These are phyloP conservation scores for Aegilops speltoides DNA, from an alignment of 176 grass and related monocot species.

Conservation along the genomic window DNA sequence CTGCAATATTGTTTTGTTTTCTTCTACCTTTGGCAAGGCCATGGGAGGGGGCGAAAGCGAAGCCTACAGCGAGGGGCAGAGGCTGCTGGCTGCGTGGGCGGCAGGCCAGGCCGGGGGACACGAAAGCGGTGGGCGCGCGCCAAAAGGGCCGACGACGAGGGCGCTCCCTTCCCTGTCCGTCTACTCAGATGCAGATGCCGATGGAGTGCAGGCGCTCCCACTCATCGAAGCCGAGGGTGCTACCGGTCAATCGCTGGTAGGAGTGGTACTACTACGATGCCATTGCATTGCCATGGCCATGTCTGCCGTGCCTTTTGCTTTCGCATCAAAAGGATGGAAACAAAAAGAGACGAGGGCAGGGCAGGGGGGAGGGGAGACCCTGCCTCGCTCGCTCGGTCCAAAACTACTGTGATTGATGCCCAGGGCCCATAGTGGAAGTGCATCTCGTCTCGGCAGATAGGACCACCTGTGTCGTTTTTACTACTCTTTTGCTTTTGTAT, in stretches of 20 bases:
- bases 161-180: not conserved
- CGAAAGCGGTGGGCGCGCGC: slow-evolving; percentile 23
- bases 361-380: too few relatives aligned
- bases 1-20: slow-evolving; percentile 6
- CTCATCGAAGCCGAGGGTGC: not conserved
- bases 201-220: not conserved
- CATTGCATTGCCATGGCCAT: not conserved
- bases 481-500: not conserved
- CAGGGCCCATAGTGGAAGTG: too few relatives aligned
- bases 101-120: slow-evolving; percentile 33
- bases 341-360: not conserved
- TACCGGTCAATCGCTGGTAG: not conserved
- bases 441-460: too few relatives aligned
- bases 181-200: slow-evolving; percentile 16
- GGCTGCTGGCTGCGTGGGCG: slow-evolving; percentile 9
- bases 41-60: not conserved
- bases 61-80: not conserved
- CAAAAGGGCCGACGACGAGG: not conserved
- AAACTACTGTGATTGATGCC: too few relatives aligned
- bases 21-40: not conserved
- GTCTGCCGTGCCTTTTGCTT: not conserved
- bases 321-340: slow-evolving; percentile 52
- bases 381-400: too few relatives aligned
- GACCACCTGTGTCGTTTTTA: too few relatives aligned
- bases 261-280: not conserved